phyloP scores from a whole-genome alignment of 805 yeast genomes.

The Priceomyces melissophilus region DNA sequence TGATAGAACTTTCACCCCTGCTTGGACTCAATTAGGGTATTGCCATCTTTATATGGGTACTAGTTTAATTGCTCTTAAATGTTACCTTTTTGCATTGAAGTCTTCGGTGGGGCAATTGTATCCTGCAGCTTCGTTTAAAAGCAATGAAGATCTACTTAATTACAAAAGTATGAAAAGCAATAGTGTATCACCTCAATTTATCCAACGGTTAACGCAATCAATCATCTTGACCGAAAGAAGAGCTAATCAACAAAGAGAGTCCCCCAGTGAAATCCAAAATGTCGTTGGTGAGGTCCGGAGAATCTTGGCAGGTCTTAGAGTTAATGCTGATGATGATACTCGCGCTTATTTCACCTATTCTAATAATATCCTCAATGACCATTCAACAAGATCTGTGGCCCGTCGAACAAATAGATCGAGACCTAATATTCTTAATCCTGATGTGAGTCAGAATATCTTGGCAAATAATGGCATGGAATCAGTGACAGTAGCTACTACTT shows the following conservation, averaged over 20 bases:
- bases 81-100: slow-evolving; percentile 31
- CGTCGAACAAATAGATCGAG: slow-evolving; percentile 27
- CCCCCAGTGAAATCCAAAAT: slow-evolving; percentile 19
- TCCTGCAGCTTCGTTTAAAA: slow-evolving; percentile 20
- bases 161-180: slow-evolving; percentile 20
- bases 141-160: slow-evolving; percentile 11
- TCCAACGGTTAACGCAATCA: slow-evolving; percentile 31
- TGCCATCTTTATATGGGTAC: slow-evolving; percentile 40
- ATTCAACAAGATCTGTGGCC: slow-evolving; percentile 22
- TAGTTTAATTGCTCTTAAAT: slow-evolving; percentile 28
- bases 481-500: slow-evolving; percentile 8
- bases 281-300: slow-evolving; percentile 22
- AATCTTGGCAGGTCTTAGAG: slow-evolving; percentile 23
- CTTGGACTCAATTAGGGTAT: slow-evolving; percentile 44
- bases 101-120: slow-evolving; percentile 27
- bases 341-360: slow-evolving; percentile 24
- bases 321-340: slow-evolving; percentile 22
- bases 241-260: slow-evolving; percentile 34
- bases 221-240: slow-evolving; percentile 34
- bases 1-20: slow-evolving; percentile 36
- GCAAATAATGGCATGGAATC: slow-evolving; percentile 26
- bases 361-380: slow-evolving; percentile 17
- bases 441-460: slow-evolving; percentile 33
- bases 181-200: slow-evolving; percentile 35
- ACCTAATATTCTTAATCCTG: slow-evolving; percentile 37